These are phyloP conservation scores for Ceratobasidium sp. DNA, from an alignment of 1,284 basidiomycete species.

Conservation along the genomic window DNA sequence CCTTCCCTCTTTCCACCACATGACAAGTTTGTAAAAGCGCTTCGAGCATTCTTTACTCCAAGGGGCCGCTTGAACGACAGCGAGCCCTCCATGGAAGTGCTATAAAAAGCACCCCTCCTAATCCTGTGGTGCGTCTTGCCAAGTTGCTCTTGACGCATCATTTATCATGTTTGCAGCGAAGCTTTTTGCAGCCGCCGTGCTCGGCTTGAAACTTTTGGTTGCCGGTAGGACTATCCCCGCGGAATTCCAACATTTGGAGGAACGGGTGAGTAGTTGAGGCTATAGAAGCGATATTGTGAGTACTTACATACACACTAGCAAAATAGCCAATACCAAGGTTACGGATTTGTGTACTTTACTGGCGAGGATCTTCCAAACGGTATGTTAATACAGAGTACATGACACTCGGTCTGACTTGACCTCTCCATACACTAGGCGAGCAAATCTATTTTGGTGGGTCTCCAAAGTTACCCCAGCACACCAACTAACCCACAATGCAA, in stretches of 20 bases:
- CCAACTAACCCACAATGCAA: neutral
- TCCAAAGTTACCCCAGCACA: neutral
- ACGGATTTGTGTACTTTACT: conserved; percentile 33
- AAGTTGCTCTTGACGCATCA: neutral
- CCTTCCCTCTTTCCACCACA: conserved; percentile 9
- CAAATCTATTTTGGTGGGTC: conserved; percentile 31
- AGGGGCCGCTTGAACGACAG: neutral
- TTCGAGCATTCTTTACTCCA: conserved; percentile 9
- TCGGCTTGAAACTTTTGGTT: conserved; percentile 9
- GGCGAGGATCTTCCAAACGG: conserved; percentile 30
- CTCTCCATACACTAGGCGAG: conserved; percentile 1
- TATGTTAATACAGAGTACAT: neutral
- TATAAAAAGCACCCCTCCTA: no score
- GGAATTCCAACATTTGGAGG: conserved; percentile 20
- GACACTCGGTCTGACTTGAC: neutral
- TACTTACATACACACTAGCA: neutral
- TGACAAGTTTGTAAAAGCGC: conserved; percentile 13
- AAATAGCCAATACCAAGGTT: conserved; percentile 33
- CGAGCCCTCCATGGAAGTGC: neutral
- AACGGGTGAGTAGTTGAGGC: conserved; percentile 3
- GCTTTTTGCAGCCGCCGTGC: conserved; percentile 1
- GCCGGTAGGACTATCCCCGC: conserved; percentile 5
- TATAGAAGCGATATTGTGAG: no score
- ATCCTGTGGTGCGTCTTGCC: neutral
- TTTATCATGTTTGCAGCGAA: conserved; percentile 9